Evolutionary conservation across 768 basidiomycete genomes (phyloP).

Genomic region (Lentinus tigrinus): DNA sequence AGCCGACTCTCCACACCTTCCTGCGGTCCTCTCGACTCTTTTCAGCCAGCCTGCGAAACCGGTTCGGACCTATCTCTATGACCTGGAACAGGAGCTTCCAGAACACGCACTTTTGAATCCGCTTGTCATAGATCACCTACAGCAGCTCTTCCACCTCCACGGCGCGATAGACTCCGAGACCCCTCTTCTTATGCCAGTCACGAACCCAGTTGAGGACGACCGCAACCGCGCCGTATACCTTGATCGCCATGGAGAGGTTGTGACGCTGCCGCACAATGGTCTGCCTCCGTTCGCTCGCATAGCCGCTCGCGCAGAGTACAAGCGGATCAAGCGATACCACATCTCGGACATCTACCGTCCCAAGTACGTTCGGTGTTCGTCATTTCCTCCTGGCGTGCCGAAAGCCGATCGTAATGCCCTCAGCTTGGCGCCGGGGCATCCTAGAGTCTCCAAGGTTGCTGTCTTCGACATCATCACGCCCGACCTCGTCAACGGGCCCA

Average conservation of each 20-base stretch:
- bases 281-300: slow-evolving; percentile 79
- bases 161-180: slow-evolving; percentile 89
- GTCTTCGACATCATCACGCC: slow-evolving; percentile 83
- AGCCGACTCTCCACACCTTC: slow-evolving; percentile 78
- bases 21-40: slow-evolving; percentile 71
- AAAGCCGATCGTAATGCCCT: background rate
- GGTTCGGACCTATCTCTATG: slow-evolving; percentile 71
- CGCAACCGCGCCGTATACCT: slow-evolving; percentile 68
- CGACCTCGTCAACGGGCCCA: slow-evolving; percentile 59
- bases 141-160: slow-evolving; percentile 80
- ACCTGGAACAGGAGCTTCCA: slow-evolving; percentile 63
- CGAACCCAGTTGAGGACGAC: slow-evolving; percentile 55
- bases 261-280: slow-evolving; percentile 69
- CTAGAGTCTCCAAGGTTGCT: slow-evolving; percentile 69
- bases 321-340: slow-evolving; percentile 82
- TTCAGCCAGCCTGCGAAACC: slow-evolving; percentile 72
- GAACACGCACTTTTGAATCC: slow-evolving; percentile 71
- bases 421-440: slow-evolving; percentile 71
- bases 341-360: slow-evolving; percentile 71
- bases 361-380: slow-evolving; percentile 42
- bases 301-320: slow-evolving; percentile 64
- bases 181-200: slow-evolving; percentile 75
- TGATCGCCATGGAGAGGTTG: slow-evolving; percentile 77
- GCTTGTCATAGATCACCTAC: slow-evolving; percentile 74
- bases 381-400: background rate